Conservation (phyloP, 1,284 basidiomycete genomes). For the Naganishia sp. region DNA sequence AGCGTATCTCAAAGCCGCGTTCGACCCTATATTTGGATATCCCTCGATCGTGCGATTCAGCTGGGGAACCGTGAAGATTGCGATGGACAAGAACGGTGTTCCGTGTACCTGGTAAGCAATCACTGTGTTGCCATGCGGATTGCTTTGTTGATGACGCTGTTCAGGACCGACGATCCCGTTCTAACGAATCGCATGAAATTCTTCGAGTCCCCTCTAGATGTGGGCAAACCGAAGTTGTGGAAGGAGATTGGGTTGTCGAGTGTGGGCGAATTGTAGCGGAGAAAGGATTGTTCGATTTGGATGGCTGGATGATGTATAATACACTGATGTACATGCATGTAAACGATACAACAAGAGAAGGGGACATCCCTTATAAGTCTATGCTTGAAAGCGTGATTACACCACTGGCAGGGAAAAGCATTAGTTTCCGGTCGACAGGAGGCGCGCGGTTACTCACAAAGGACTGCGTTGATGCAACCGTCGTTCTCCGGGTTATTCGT, state of each 20-base stretch:
- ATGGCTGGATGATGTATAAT: constrained; percentile 3
- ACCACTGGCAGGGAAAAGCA: background rate
- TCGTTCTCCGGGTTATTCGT: constrained; percentile 97
- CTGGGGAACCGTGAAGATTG: constrained; percentile 89
- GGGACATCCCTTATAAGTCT: background rate
- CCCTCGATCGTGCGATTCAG: constrained; percentile 90
- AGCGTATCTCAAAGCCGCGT: constrained; percentile 72
- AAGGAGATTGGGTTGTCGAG: constrained; percentile 72
- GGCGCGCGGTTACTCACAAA: constrained; percentile 61
- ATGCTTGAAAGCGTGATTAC: constrained; percentile 10
- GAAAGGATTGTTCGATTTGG: background rate
- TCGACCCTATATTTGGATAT: constrained; percentile 90
- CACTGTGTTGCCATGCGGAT: constrained; percentile 57
- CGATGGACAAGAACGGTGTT: constrained; percentile 78
- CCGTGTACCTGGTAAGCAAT: constrained; percentile 71
- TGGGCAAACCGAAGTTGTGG: constrained; percentile 68
- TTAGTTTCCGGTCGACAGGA: background rate
- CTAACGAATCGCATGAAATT: constrained; percentile 48
- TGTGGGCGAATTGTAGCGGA: constrained; percentile 57
- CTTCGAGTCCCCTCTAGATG: constrained; percentile 67
- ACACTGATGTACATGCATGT: constrained; percentile 21
- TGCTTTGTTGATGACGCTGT: background rate
- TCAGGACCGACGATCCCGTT: constrained; percentile 71
- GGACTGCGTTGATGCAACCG: constrained; percentile 91
- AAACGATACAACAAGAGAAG: constrained; percentile 18